These are phyloP conservation scores for Neurospora sp. DNA, from an alignment of 495 filamentous ascomycete species.

Conservation along the genomic window DNA sequence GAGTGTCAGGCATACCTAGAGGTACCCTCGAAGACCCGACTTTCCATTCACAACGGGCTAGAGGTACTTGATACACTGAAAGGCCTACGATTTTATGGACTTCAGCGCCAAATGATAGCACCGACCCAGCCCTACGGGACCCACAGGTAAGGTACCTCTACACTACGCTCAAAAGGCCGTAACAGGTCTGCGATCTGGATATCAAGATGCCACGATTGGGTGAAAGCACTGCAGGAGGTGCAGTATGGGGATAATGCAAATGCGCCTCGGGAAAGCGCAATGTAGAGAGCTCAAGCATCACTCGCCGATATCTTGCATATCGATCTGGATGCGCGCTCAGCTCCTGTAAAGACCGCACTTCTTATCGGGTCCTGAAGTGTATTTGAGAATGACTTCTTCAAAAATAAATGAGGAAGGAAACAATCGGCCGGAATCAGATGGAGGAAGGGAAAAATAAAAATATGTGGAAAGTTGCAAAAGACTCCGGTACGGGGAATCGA, in stretches of 20 bases:
- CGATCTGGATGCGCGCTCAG: neutral
- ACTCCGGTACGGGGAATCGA: conserved; percentile 42
- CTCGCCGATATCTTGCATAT: neutral
- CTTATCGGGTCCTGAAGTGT: neutral
- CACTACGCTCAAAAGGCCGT: no score
- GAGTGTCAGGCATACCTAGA: no score
- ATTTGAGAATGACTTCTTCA: neutral
- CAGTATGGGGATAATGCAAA: neutral
- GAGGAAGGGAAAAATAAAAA: neutral
- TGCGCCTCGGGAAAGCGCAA: neutral
- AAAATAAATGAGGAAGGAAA: neutral
- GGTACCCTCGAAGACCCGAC: no score
- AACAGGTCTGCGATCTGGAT: no score
- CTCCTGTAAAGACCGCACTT: neutral
- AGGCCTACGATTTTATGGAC: no score
- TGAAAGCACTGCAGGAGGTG: no score
- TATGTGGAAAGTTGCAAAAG: neutral
- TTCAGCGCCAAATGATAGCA: no score
- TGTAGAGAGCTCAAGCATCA: neutral
- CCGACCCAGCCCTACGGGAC: no score
- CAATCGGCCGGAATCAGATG: neutral
- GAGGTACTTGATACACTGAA: no score
- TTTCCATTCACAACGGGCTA: no score
- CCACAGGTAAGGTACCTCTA: no score
- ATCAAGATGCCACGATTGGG: no score